phyloP scores from a whole-genome alignment of 306 rosid species.

The Arachis stenosperma region DNA sequence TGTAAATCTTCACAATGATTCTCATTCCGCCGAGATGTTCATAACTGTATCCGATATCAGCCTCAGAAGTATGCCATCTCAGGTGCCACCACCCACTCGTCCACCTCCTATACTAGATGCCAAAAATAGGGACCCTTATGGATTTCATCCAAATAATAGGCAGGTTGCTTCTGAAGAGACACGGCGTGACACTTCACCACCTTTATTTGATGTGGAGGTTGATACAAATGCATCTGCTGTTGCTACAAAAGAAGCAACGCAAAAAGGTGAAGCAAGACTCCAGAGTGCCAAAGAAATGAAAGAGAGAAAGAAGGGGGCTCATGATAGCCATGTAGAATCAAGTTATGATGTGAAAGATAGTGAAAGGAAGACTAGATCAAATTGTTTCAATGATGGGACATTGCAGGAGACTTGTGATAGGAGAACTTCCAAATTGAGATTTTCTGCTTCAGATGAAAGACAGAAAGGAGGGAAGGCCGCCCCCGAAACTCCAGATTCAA shows the following conservation, averaged over 20 bases:
- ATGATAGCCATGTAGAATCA: conserved; percentile 46
- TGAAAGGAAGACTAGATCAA: conserved; percentile 48
- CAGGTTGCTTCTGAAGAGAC: conserved; percentile 53
- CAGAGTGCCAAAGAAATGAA: conserved; percentile 65
- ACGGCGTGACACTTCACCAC: conserved; percentile 59
- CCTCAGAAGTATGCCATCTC: conserved; percentile 81
- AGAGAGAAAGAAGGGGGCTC: conserved; percentile 62
- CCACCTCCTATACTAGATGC: conserved; percentile 72
- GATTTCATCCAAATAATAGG: conserved; percentile 45
- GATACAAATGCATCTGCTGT: conserved; percentile 86
- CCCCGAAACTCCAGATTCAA: conserved; percentile 45
- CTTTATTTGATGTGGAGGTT: conserved; percentile 84
- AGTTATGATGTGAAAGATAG: conserved; percentile 47
- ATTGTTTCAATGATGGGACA: conserved; percentile 49
- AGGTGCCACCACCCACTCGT: conserved; percentile 90
- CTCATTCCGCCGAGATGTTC: conserved; percentile 53
- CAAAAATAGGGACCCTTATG: conserved; percentile 48
- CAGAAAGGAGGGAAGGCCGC: conserved; percentile 51
- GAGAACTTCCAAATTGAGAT: conserved; percentile 43
- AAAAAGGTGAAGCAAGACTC: conserved; percentile 61
- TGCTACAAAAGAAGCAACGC: conserved; percentile 68
- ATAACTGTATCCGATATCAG: conserved; percentile 71
- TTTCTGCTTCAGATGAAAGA: conserved; percentile 57
- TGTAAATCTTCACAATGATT: conserved; percentile 48
- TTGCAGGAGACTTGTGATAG: conserved; percentile 44